Conservation (phyloP, 2,329 filamentous ascomycete genomes). For the Paecilomyces dactylethromorphus region DNA sequence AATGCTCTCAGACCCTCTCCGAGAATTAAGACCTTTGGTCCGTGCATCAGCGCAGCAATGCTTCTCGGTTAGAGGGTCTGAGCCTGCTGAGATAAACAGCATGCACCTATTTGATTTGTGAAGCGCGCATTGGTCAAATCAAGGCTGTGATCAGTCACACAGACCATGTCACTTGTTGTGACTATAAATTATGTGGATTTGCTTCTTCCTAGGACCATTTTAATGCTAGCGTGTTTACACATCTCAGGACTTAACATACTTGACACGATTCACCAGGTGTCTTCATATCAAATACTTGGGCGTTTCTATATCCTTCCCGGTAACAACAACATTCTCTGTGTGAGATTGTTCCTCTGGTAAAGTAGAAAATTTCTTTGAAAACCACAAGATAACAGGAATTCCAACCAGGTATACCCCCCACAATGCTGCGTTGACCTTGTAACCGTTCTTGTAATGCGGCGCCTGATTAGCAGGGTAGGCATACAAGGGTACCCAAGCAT, state of each 20-base stretch:
- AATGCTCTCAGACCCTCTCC: too few relatives aligned
- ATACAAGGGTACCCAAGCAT: conserved; percentile 7
- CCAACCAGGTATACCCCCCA: conserved; percentile 7
- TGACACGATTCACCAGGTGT: not conserved
- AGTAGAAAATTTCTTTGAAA: conserved; percentile 3
- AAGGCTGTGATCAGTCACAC: not conserved
- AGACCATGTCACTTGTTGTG: not conserved
- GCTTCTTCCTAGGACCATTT: not conserved
- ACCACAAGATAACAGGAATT: conserved; percentile 8
- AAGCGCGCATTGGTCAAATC: not conserved
- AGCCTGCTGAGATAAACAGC: too few relatives aligned
- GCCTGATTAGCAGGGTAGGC: conserved; percentile 5
- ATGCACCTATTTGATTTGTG: not conserved
- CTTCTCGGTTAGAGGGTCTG: too few relatives aligned
- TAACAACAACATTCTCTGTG: not conserved
- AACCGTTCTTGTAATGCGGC: conserved; percentile 5
- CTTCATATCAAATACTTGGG: not conserved
- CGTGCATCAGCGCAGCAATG: too few relatives aligned
- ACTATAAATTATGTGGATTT: too few relatives aligned
- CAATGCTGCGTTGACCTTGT: conserved; percentile 8
- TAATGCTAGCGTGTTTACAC: not conserved
- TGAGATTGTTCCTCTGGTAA: not conserved
- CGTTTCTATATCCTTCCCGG: not conserved
- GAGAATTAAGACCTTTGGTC: too few relatives aligned
- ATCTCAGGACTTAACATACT: not conserved